These are phyloP conservation scores for Serendipita sp. DNA, from an alignment of 1,284 basidiomycete species.

Conservation along the genomic window DNA sequence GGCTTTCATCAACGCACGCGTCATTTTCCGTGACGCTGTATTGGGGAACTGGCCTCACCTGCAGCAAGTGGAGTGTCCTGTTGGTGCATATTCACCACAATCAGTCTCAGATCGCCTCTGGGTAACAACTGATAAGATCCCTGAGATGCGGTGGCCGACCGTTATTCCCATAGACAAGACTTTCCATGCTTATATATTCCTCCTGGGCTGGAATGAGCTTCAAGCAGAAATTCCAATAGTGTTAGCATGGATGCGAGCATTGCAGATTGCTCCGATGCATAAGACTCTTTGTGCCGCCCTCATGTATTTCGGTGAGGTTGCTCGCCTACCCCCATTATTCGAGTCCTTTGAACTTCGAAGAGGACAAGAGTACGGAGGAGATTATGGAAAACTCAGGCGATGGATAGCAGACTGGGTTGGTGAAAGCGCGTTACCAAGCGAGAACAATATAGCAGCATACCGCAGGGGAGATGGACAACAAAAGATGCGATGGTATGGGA, in stretches of 20 bases:
- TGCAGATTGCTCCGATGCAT: constrained; percentile 38
- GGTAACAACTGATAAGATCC: constrained; percentile 10
- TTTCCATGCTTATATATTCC: constrained; percentile 48
- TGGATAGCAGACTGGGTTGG: constrained; percentile 65
- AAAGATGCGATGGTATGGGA: constrained; percentile 1
- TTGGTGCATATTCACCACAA: constrained; percentile 8
- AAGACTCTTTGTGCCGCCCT: constrained; percentile 49
- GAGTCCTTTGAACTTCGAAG: constrained; percentile 23
- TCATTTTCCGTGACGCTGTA: constrained; percentile 35
- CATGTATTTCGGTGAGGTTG: constrained; percentile 57
- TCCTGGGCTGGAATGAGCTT: constrained; percentile 40
- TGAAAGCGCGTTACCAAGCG: constrained; percentile 33
- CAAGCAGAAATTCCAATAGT: constrained; percentile 50
- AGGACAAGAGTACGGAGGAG: constrained; percentile 19
- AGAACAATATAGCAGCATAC: constrained; percentile 14
- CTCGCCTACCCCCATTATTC: constrained; percentile 42
- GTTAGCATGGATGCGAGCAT: constrained; percentile 62
- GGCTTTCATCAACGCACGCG: constrained; percentile 23
- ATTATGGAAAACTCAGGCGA: constrained; percentile 35
- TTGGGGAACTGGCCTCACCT: constrained; percentile 34
- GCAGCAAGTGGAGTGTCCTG: constrained; percentile 13
- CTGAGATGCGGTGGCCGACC: constrained; percentile 21
- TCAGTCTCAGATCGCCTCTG: constrained; percentile 10
- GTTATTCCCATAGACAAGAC: constrained; percentile 35
- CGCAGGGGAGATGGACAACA: neutral